Evolutionary conservation across 805 yeast species (phyloP), one percentile per base, ranked within the genome.

Genomic region (Nakazawaea ernobii): DNA sequence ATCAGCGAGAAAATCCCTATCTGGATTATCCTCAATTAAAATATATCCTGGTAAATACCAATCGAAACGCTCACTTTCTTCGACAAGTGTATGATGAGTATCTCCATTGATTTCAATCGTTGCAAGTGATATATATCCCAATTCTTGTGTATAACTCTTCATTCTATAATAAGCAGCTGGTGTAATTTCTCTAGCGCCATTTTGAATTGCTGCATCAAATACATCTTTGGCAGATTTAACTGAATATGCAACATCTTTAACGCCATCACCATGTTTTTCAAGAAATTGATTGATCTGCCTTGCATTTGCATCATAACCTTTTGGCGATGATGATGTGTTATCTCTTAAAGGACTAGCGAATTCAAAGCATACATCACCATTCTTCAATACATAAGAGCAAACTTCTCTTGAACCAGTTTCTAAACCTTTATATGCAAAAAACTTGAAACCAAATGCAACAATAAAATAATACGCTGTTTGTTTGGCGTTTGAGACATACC

Each of bases 401-500:
- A 77, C 56, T 14, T 70, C 65, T 43, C 74, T 68, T 6, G 83
- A 75, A 1, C 84, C 86, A 1, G 84, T 84, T 58, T 85, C 94
- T 39, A 88, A 69, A 6, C 89, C 89, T 49, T 63, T 71, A 54
- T 73, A 77, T 1, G 90, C 94, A 35, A 82, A 60, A 33, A 73
- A 77, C 17, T 66, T 53, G 61, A 88, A 88, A 0, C 95, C 95
- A 63, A 79, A 74, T 6, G 75, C 64, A 13, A 69, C 57, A 39
- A 77, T 70, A 49, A 82, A 77, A 58, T 73, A 75, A 20, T 64
- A 59, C 0, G 95, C 82, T 39, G 79, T 68, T 51, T 78, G 79
- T 50, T 77, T 80, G 24, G 92, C 86, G 53, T 86, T 85, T n/a
- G 87, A 76, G 10, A 82, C 84, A 51, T 82, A 84, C 71, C 84